Evolutionary conservation across 2,329 filamentous ascomycete species (phyloP), one percentile per base, ranked within the genome.

Genomic region (Cladosporium velox): DNA sequence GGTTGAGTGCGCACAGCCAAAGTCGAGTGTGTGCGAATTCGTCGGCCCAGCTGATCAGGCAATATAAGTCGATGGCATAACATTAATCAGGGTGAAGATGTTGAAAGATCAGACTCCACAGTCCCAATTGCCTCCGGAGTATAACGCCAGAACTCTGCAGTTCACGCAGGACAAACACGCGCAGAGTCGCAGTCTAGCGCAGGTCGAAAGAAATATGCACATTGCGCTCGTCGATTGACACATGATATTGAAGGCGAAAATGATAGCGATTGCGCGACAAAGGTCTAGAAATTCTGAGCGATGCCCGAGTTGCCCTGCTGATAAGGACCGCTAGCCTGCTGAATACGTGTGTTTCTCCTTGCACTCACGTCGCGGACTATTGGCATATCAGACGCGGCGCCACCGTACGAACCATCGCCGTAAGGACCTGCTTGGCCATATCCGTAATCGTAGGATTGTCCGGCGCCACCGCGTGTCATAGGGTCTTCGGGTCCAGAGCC

Each of bases 321-420:
- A 12, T 94, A 93, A 32, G 61, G 51, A 30, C 69, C 95, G 54
- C 91, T 87, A 2, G 92, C 90, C 76, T 90, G 96, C 81, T 98
- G 93, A 74, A 99, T 98, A 68, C 93, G 88, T 14, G 95, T 97
- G 81, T 97, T 97, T 70, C 95, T 88, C 72, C 95, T 85, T 32
- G 95, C 95, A 69, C 91, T 90, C 70, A 98, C 95, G 77, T 99
- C 95, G 65, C 93, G 88, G 70, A 99, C 97, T 62, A 99, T 87
- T 1, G 95, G 93, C 74, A 91, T 90, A 0, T 87, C 86, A 62
- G 77, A 67, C 34, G 65, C 88, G 28, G 71, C 76, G 47, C 79
- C 81, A 47, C 83, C 84, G 69, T 86, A 87, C 4, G 81, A 80
- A 60, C 82, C 82, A 67, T 84, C 82, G 10, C 83, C 84, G 70